These are phyloP conservation scores for Stephanodiscus triporus DNA, from an alignment of 108 stramenopile genomes.

Conservation along the genomic window DNA sequence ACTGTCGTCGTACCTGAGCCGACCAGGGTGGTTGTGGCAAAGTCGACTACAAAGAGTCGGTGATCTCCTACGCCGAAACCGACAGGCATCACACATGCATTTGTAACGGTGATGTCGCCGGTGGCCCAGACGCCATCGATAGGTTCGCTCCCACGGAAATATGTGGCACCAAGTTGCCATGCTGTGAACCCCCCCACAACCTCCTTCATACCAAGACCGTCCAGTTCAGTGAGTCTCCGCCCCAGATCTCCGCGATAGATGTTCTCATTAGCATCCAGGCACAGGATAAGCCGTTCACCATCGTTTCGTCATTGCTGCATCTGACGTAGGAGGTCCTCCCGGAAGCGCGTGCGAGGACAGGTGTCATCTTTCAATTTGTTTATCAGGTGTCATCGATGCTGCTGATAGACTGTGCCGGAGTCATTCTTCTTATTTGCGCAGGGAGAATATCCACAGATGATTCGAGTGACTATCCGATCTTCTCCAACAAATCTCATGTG, in stretches of 20 bases:
- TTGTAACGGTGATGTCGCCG: neutral
- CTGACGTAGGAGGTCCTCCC: neutral
- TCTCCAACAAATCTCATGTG: conserved; percentile 10
- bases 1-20: neutral
- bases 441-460: neutral
- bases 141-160: conserved; percentile 5
- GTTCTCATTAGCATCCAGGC: neutral
- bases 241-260: neutral
- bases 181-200: neutral
- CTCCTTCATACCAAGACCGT: conserved; percentile 4
- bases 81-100: conserved; percentile 6
- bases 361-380: conserved; percentile 11
- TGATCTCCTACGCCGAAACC: neutral
- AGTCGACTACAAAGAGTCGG: conserved; percentile 4
- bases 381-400: conserved; percentile 7
- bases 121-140: neutral
- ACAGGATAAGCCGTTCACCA: neutral
- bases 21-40: neutral
- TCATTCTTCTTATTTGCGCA: neutral
- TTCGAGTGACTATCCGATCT: neutral
- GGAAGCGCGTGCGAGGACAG: neutral
- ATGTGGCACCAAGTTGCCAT: neutral
- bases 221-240: neutral
- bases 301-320: neutral
- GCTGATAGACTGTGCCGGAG: conserved; percentile 1